Evolutionary conservation across 495 filamentous ascomycete species (phyloP).

Genomic region (Echria macrotheca): DNA sequence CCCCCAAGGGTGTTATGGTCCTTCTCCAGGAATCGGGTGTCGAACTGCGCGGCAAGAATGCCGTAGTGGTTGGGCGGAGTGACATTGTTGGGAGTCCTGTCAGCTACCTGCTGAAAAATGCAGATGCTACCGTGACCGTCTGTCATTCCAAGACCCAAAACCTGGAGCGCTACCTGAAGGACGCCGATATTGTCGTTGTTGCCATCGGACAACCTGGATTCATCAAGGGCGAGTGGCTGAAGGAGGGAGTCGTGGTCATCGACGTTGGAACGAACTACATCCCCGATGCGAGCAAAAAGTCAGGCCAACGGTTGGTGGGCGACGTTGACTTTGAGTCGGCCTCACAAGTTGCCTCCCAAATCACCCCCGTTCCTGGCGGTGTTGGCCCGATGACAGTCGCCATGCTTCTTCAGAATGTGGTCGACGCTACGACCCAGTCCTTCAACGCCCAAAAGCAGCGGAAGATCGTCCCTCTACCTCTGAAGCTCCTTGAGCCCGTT

Average conservation of each 20-base stretch:
- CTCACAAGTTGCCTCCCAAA: conserved; percentile 80
- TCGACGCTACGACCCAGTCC: conserved; percentile 71
- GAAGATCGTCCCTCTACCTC: conserved; percentile 68
- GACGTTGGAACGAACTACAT: conserved; percentile 98
- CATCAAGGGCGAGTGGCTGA: conserved; percentile 92
- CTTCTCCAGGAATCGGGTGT: conserved; percentile 80
- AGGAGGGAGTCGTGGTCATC: conserved; percentile 88
- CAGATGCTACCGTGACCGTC: conserved; percentile 92
- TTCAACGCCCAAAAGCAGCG: conserved; percentile 77
- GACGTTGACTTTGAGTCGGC: conserved; percentile 92
- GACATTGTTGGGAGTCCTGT: conserved; percentile 97
- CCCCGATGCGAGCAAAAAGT: conserved; percentile 88
- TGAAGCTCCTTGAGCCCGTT: conserved; percentile 69
- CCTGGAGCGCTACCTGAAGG: conserved; percentile 66
- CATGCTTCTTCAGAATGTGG: conserved; percentile 92
- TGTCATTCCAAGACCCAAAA: conserved; percentile 85
- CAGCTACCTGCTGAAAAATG: conserved; percentile 89
- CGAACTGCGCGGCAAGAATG: conserved; percentile 80
- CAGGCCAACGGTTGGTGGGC: conserved; percentile 86
- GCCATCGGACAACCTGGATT: conserved; percentile 86
- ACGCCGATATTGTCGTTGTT: conserved; percentile 83
- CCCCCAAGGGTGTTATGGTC: conserved; percentile 94
- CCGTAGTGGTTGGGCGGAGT: conserved; percentile 89
- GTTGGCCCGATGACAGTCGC: conserved; percentile 98
- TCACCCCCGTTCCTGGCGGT: conserved; percentile 94